Conservation (phyloP, 352 stramenopile genomes). For the Phytopythium delawarense region DNA sequence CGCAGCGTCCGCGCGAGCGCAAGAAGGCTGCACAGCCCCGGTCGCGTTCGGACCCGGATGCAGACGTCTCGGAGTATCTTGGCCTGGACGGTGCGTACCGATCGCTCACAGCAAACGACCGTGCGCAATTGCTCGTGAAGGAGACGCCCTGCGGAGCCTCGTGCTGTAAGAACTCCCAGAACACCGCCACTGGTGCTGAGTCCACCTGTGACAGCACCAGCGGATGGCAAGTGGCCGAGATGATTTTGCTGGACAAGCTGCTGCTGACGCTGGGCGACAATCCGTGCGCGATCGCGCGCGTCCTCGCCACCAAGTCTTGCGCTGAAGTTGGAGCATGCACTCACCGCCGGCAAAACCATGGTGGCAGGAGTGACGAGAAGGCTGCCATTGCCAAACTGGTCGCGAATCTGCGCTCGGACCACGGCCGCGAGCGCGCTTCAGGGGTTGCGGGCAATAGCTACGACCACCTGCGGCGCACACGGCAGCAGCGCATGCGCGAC, state of each 20-base stretch:
- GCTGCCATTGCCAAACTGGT: background rate
- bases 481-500: conserved; percentile 79
- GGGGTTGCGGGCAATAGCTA: conserved; percentile 52
- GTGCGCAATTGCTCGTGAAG: conserved; percentile 16
- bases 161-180: conserved; percentile 15
- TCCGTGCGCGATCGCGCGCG: conserved; percentile 34
- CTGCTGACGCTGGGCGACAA: conserved; percentile 28
- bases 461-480: conserved; percentile 66
- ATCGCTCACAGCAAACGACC: conserved; percentile 29
- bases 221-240: conserved; percentile 37
- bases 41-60: conserved; percentile 19
- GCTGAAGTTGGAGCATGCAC: conserved; percentile 25
- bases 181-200: conserved; percentile 2
- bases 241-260: conserved; percentile 37
- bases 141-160: conserved; percentile 22
- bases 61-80: conserved; percentile 57
- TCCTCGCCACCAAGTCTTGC: conserved; percentile 45
- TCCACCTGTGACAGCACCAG: background rate
- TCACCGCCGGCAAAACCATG: background rate
- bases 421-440: conserved; percentile 21
- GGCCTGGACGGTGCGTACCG: conserved; percentile 44
- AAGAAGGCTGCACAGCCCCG: conserved; percentile 29
- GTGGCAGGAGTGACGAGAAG: background rate
- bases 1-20: conserved; percentile 20
- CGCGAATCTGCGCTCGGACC: background rate